Conservation (phyloP, 495 filamentous ascomycete genomes). For the Sabuloglossum arenarium region DNA sequence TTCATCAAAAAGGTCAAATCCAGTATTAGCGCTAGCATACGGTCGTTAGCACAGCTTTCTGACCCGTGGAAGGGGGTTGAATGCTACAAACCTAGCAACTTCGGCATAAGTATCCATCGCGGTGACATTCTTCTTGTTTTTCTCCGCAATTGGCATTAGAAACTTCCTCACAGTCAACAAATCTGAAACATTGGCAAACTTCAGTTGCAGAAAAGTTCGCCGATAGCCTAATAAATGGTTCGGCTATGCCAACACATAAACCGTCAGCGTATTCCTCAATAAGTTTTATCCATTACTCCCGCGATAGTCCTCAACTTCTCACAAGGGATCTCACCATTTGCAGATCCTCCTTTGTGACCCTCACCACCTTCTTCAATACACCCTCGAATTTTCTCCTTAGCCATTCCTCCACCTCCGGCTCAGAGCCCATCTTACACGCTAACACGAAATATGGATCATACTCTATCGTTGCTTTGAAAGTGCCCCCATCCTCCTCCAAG, state of each 20-base stretch:
- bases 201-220: slow-evolving; percentile 63
- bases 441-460: slow-evolving; percentile 95
- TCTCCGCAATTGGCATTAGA: slow-evolving; percentile 81
- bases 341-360: slow-evolving; percentile 81
- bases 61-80: not conserved
- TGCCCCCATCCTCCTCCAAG: slow-evolving; percentile 76
- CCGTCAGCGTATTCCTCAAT: not conserved
- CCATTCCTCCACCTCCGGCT: slow-evolving; percentile 94
- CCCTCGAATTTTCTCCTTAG: slow-evolving; percentile 68
- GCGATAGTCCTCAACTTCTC: not conserved
- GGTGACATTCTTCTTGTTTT: slow-evolving; percentile 84
- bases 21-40: slow-evolving; percentile 45
- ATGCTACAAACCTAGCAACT: slow-evolving; percentile 51
- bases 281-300: not conserved
- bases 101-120: slow-evolving; percentile 98
- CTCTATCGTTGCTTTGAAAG: slow-evolving; percentile 90
- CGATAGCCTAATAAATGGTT: slow-evolving; percentile 90
- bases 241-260: slow-evolving; percentile 20
- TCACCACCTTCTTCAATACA: slow-evolving; percentile 52
- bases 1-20: slow-evolving; percentile 93
- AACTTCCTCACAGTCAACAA: slow-evolving; percentile 61
- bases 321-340: slow-evolving; percentile 29
- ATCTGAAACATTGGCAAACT: slow-evolving; percentile 73
- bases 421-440: slow-evolving; percentile 68
- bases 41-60: not conserved